These are phyloP conservation scores for Nannochloropsis gaditana DNA, from an alignment of 108 stramenopile species.

Conservation along the genomic window DNA sequence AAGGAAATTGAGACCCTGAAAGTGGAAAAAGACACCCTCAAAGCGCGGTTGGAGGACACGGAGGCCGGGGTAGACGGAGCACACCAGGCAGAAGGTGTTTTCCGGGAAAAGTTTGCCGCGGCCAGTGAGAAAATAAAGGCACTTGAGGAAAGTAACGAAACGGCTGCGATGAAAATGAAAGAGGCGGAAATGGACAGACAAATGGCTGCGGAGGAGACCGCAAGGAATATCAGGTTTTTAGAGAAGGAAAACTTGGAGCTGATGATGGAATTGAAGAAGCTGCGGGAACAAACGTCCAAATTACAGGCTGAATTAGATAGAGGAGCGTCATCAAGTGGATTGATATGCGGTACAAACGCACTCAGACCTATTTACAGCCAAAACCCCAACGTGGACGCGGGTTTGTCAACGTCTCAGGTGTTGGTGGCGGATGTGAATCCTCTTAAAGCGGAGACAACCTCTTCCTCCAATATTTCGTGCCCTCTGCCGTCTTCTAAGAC, in stretches of 20 bases:
- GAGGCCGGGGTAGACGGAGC: neutral
- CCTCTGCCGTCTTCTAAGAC: neutral
- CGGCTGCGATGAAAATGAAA: neutral
- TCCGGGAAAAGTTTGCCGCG: neutral
- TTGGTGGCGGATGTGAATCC: neutral
- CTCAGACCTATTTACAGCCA: neutral
- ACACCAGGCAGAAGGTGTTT: neutral
- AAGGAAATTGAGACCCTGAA: neutral
- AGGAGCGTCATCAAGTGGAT: neutral
- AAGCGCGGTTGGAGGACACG: constrained; percentile 24
- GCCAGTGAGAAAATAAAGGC: neutral
- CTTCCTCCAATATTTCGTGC: neutral
- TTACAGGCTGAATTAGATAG: constrained; percentile 29
- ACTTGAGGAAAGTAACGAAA: constrained; percentile 18
- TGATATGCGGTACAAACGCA: neutral
- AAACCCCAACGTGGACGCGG: neutral
- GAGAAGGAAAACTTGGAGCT: constrained; percentile 41
- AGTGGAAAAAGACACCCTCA: constrained; percentile 33
- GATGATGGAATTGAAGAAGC: constrained; percentile 25
- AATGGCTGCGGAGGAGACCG: constrained; percentile 25
- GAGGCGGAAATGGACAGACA: constrained; percentile 24
- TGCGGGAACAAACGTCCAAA: neutral
- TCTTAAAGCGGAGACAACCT: neutral
- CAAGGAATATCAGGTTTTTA: constrained; percentile 9
- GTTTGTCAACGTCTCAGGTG: neutral